Base-by-base conservation (phyloP, 768 basidiomycete species). In the Terana coerulea region DNA sequence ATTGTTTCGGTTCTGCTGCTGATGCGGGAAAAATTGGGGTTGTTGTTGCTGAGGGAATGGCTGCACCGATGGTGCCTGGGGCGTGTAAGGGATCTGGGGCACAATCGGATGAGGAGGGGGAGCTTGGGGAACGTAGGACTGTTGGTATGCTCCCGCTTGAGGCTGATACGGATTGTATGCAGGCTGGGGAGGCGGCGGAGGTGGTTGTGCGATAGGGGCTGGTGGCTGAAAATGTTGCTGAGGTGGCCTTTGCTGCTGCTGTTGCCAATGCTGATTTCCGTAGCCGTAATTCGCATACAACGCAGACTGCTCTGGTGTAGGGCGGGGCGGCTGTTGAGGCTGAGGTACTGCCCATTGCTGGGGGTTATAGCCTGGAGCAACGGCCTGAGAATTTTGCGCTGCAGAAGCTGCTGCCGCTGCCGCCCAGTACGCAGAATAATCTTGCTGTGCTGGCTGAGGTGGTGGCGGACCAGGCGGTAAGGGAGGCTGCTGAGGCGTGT, bases 281-380 rank as follows among this genome's bases (percentile, higher is more conserved):
- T 95, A 95, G 28, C 92, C 92, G 63, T 95, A 95, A 64, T 93
- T 93, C 1, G 91, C 90, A 63, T 94, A 95, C 19, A 94, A 69
- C 22, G 88, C 84, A 63, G 84, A 88, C 63, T 92, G 90, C 58
- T 91, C 88, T 12, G 86, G 74, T 28, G 88, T 74, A 28, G 86
- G 85, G 43, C 84, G 74, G 37, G 83, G 77, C 30, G 64, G 56
- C 22, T 64, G 63, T 30, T 67, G 64, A 21, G 70, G 59, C 63
- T 83, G 85, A 3, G 82, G 75, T 12, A 80, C 66, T 46, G 72
- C 74, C 85, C 84, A 87, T 66, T 88, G n/a, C n/a, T n/a, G 85
- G 11, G 84, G 77, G 54, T 75, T 79, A 58, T 84, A 88, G 72
- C 70, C 39, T 28, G 35, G 39, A 15, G 39, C 47, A 70, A 64